Evolutionary conservation across 129 eudicot genomes (phyloP).

Genomic region (Solidago caesia): DNA sequence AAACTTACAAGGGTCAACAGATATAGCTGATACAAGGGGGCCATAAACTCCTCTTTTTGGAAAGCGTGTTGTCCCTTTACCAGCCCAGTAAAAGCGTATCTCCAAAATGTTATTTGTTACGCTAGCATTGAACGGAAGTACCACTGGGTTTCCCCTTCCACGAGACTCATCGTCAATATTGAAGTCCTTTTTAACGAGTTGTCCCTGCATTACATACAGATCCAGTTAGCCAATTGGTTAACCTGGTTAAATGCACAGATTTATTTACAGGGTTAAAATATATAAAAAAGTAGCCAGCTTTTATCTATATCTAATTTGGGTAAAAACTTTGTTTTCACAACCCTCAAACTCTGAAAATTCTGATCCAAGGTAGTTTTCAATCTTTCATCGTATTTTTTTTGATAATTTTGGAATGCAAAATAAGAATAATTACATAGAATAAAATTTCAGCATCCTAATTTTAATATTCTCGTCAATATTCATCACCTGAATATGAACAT

Average conservation of each 20-base stretch:
- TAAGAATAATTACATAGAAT: neutral
- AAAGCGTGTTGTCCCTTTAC: slow-evolving; percentile 39
- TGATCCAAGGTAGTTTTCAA: no score
- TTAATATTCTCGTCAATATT: neutral
- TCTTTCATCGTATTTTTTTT: no score
- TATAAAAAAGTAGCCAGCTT: no score
- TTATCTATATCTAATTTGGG: no score
- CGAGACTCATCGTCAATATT: slow-evolving; percentile 34
- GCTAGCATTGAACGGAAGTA: slow-evolving; percentile 12
- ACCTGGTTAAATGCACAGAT: slow-evolving; percentile 8
- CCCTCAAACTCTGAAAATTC: no score
- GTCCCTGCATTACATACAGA: slow-evolving; percentile 28
- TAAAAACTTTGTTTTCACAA: no score
- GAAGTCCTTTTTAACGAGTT: slow-evolving; percentile 33
- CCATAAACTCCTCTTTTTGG: slow-evolving; percentile 44
- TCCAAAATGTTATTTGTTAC: slow-evolving; percentile 15
- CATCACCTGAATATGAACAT: slow-evolving; percentile 28
- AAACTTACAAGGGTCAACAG: slow-evolving; percentile 39
- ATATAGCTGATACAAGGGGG: slow-evolving; percentile 47
- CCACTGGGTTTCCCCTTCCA: slow-evolving; percentile 30
- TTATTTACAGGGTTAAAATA: neutral
- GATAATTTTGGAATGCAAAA: no score
- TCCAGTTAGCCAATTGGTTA: neutral
- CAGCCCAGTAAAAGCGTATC: no score
- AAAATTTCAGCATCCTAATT: no score